Conservation (phyloP, 192 early-diverging fungal species). For the Mortierella antarctica region DNA sequence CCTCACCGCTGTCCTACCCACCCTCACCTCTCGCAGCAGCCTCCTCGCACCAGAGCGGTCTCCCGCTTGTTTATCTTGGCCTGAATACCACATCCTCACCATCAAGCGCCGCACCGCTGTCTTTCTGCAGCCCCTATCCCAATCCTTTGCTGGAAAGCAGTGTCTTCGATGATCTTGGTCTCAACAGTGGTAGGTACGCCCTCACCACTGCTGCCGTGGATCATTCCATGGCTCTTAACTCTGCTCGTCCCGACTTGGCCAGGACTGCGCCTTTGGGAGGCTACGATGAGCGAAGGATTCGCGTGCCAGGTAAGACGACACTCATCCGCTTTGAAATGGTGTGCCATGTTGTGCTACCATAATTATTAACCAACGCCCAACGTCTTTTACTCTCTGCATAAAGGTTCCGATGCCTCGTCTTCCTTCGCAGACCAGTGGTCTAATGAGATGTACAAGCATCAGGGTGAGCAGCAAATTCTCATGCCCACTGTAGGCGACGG, state of each 20-base stretch:
- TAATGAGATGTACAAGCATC: too few relatives aligned
- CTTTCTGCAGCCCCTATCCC: background rate
- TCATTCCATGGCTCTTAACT: background rate
- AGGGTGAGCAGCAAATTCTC: too few relatives aligned
- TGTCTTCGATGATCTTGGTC: background rate
- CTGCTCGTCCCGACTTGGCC: background rate
- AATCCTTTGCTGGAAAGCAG: constrained; percentile 1
- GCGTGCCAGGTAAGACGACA: background rate
- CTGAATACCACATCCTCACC: background rate
- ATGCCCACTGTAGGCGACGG: too few relatives aligned
- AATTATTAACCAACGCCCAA: too few relatives aligned
- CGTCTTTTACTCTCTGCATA: too few relatives aligned
- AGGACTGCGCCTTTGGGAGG: background rate
- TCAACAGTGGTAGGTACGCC: background rate
- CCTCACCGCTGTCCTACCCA: constrained; percentile 25
- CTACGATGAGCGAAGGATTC: background rate
- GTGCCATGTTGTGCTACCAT: too few relatives aligned
- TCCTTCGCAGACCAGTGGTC: too few relatives aligned
- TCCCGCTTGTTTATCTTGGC: constrained; percentile 12
- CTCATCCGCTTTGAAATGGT: too few relatives aligned
- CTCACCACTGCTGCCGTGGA: constrained; percentile 2
- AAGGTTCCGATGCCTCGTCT: too few relatives aligned
- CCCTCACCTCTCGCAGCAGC: constrained; percentile 17
- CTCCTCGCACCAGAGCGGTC: background rate
- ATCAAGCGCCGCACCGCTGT: background rate